phyloP scores from a whole-genome alignment of 2,329 filamentous ascomycete species.

The Xylaria multiplex region DNA sequence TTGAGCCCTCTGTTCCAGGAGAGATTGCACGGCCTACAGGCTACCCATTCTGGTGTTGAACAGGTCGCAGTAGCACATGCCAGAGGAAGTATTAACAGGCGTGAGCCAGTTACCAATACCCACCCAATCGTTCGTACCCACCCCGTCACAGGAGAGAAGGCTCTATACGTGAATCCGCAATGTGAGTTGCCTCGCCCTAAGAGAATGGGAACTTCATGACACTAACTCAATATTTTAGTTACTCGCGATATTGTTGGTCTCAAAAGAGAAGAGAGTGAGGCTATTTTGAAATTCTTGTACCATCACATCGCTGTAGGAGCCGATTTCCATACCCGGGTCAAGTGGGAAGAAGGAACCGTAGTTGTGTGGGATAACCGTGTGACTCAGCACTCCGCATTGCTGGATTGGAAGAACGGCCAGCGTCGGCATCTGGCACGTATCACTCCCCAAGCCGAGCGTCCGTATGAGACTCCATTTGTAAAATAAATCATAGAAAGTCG shows the following conservation, averaged over 20 bases:
- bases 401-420: conserved; percentile 84
- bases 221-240: conserved; percentile 58
- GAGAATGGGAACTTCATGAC: neutral
- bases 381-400: conserved; percentile 79
- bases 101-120: conserved; percentile 77
- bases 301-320: conserved; percentile 77
- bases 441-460: conserved; percentile 82
- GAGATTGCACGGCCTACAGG: conserved; percentile 81
- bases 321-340: conserved; percentile 78
- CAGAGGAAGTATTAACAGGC: conserved; percentile 75
- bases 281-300: conserved; percentile 79
- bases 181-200: conserved; percentile 63
- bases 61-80: conserved; percentile 77
- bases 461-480: conserved; percentile 71
- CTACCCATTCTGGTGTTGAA: conserved; percentile 83
- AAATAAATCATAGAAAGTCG: conserved; percentile 41
- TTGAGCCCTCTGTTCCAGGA: conserved; percentile 82
- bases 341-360: conserved; percentile 82
- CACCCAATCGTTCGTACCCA: conserved; percentile 86
- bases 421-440: conserved; percentile 82
- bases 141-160: conserved; percentile 84
- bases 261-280: conserved; percentile 88
- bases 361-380: conserved; percentile 89
- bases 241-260: conserved; percentile 82
- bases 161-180: conserved; percentile 83